Conservation (phyloP, 345 rosid genomes). For the Ceriops decandra region DNA sequence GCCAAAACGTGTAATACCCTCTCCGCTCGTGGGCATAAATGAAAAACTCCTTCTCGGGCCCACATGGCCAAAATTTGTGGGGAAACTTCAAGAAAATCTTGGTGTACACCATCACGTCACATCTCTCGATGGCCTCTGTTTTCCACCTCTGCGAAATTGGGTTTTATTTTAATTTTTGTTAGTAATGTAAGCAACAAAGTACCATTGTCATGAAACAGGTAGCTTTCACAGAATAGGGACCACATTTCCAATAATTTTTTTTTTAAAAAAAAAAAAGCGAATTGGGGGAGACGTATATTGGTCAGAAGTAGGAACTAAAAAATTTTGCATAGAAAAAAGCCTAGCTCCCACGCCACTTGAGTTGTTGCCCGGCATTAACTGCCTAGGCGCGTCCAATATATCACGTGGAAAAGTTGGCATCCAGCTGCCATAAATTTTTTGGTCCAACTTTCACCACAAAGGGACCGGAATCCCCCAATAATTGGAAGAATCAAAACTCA, state of each 20-base stretch:
- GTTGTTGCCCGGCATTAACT: not conserved
- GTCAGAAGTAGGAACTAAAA: too few species aligned
- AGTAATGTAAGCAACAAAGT: slow-evolving; percentile 3
- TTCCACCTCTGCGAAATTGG: slow-evolving; percentile 77
- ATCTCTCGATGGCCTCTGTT: slow-evolving; percentile 72
- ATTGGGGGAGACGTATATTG: not conserved
- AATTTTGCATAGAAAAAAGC: too few species aligned
- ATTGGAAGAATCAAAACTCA: too few species aligned
- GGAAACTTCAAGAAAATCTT: slow-evolving; percentile 95
- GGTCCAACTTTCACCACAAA: not conserved
- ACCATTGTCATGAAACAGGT: not conserved
- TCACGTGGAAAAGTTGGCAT: slow-evolving; percentile 1
- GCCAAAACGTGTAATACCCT: slow-evolving; percentile 99
- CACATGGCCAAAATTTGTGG: slow-evolving; percentile 78
- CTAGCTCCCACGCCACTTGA: too few species aligned
- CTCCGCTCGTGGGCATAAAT: slow-evolving; percentile 95
- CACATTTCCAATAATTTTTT: not conserved
- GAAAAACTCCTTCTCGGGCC: slow-evolving; percentile 87
- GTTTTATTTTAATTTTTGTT: not conserved
- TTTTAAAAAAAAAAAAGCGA: not conserved
- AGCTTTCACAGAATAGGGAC: not conserved
- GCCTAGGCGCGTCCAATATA: not conserved
- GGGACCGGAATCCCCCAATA: too few species aligned
- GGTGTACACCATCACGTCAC: slow-evolving; percentile 94
- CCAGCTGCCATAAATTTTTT: not conserved